Base-by-base conservation (phyloP, 371 early-diverging fungal species). In the Amoeboaphelidium protococcarum region DNA sequence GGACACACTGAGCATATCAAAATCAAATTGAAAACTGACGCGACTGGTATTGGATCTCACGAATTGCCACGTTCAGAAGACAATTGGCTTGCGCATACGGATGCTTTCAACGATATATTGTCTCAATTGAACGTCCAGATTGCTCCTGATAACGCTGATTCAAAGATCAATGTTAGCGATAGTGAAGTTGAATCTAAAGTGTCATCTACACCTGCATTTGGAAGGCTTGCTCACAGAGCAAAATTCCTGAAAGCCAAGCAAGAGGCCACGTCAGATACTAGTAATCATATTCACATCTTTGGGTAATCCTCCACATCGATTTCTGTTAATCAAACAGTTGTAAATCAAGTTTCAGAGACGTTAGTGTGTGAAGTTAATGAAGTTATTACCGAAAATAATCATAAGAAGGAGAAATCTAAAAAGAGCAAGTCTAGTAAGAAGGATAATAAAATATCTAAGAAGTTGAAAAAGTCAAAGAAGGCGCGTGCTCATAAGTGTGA, bases 31-130 rank as follows among this genome's bases (percentile, higher is more conserved):
- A 89, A 87, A 64, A 66, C 67, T 45, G 74, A 89, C 60, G 73
- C 64, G 41, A 57, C 74, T n/a, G 90, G 90, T 60, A 24, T 23
- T 57, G 62, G 63, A 40, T 56, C 91, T 19, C 91, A 91, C 20
- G 88, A 86, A 3, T 78, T 75, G 41, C 73, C 70, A 52, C 82
- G 81, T 37, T 71, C 73, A 2, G 65, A 62, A n/a, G 80, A 89
- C 52, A 88, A 91, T 59, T 89, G 90, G 90, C 69, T 88, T n/a
- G 82, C 75, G 23, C 81, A 85, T 54, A 74, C 85, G n/a, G 74
- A 71, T 49, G 90, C 82, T 1, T 89, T 85, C 55, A 71, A 74
- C n/a, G 65, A 65, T 31, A 65, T 92, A n/a, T 64, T 92, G 54
- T 72, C 68, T 26, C 71, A 74, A 26, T 60, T 91, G 27, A 84